A percentile compares a stretch with the other conserved stretches of the same genome.
Conservation (phyloP, 306 rosid genomes). For the Cajanus cajan region DNA sequence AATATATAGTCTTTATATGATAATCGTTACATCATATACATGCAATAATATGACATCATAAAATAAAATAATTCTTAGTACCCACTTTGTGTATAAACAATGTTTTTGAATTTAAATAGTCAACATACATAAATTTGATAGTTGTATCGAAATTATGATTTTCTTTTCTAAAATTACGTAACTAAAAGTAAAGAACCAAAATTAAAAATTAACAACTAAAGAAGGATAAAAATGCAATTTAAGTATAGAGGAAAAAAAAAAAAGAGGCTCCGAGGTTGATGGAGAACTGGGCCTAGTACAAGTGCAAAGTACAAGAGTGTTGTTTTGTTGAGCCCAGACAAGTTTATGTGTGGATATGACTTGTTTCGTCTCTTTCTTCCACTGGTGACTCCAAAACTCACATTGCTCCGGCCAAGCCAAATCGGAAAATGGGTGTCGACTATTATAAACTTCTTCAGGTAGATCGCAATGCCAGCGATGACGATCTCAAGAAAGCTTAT, state of each 20-base stretch:
- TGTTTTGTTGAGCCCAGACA: constrained; percentile 6
- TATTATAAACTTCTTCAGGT: constrained; percentile 91
- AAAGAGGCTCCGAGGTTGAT: background rate
- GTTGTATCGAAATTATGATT: no score
- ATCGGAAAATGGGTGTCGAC: constrained; percentile 67
- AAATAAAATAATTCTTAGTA: no score
- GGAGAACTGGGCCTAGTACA: background rate
- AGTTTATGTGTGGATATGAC: background rate
- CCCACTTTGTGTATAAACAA: no score
- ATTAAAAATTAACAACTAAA: no score
- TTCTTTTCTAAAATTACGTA: no score
- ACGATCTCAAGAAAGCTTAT: constrained; percentile 84
- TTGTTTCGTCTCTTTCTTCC: background rate
- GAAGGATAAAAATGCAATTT: no score
- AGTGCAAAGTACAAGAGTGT: background rate
- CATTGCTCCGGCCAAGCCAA: constrained; percentile 23
- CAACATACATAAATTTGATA: no score
- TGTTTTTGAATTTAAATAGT: no score
- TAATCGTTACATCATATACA: no score
- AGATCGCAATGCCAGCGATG: constrained; percentile 76
- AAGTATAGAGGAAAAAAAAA: background rate
- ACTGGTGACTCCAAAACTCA: background rate
- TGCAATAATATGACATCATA: no score
- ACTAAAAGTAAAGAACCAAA: no score
- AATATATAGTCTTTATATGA: no score